phyloP scores from a whole-genome alignment of 2,329 filamentous ascomycete species.

The Aureobasidium mangrovei region DNA sequence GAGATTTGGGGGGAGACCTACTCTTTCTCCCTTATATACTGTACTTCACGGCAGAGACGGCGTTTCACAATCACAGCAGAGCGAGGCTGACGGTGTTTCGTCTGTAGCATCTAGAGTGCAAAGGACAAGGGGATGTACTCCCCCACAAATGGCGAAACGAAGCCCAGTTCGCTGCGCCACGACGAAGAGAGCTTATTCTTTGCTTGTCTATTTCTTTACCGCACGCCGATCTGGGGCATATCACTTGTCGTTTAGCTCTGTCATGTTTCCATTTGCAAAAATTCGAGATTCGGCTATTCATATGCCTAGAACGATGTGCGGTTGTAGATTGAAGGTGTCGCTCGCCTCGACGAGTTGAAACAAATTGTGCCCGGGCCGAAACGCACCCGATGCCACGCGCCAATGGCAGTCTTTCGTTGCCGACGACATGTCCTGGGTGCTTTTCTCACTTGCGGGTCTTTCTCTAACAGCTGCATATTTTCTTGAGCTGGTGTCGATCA shows the following conservation, averaged over 20 bases:
- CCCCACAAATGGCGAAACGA: too few species aligned
- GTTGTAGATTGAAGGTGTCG: not conserved
- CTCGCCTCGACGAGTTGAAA: conserved; percentile 1
- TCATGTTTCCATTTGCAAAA: too few species aligned
- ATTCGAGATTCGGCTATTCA: too few species aligned
- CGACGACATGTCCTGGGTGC: not conserved
- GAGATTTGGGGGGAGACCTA: not conserved
- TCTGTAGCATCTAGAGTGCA: too few species aligned
- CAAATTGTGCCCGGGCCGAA: not conserved
- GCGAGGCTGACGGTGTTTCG: not conserved
- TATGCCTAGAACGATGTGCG: too few species aligned
- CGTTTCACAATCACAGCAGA: not conserved
- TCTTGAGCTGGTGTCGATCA: not conserved
- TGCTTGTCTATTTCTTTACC: too few species aligned
- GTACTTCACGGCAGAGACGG: not conserved
- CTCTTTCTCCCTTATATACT: not conserved
- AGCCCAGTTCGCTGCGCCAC: too few species aligned
- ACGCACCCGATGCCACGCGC: not conserved
- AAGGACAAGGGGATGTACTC: too few species aligned
- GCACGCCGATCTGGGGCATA: too few species aligned
- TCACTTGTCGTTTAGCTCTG: too few species aligned
- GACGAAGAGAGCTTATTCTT: too few species aligned
- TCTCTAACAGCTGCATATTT: not conserved
- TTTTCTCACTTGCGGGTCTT: not conserved
- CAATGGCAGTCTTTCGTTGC: not conserved